Base-by-base conservation (phyloP, 176 grass and related monocot genomes). In the Musa acuminata region DNA sequence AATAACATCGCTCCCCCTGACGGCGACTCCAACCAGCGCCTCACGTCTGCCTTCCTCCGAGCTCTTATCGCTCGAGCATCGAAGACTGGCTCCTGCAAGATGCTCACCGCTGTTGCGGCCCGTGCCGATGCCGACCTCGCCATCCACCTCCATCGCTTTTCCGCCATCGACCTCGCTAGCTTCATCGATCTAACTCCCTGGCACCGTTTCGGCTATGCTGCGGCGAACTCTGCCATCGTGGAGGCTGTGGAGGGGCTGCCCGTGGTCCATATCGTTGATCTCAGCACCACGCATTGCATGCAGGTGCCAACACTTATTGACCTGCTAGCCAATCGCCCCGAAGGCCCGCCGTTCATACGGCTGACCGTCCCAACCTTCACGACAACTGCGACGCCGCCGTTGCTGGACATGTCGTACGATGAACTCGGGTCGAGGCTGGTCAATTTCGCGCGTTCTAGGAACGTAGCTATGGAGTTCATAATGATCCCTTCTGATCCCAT, bases 241-340 rank as follows among this genome's bases (percentile, higher is more conserved):
- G 96, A 99, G 9, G 96, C 91, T 11, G 86, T 81, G 8, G 96
- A 99, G 73, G 91, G 91, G 12, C 89, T 84, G 72, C 76, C 87
- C 35, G 78, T 80, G 2, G 75, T 99, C 62, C 96, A 99, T 87
- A 58, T 99, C 81, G 84, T 95, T 25, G 91, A 99, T 62, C 83
- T 99, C 73, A 62, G 91, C 91, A 95, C 88, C 0, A 99, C 91
- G 58, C 96, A 99, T 80, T 89, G 96, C 91, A 99, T 99, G 96
- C 96, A 99, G 88, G 91, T 99, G 78, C 96, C 96, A 4, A 99
- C 88, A 51, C 96, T 99, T 50, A 99, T 99, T 69, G 96, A 99
- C 82, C 80, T 86, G 69, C 84, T 95, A 19, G 89, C 91, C 2
- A 77, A 57, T 77, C 91, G 96, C 25, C 80, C 86, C 27, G 96